Evolutionary conservation across 2,329 filamentous ascomycete genomes (phyloP), one percentile per base, ranked within the genome.

Genomic region (Didymella lethalis): DNA sequence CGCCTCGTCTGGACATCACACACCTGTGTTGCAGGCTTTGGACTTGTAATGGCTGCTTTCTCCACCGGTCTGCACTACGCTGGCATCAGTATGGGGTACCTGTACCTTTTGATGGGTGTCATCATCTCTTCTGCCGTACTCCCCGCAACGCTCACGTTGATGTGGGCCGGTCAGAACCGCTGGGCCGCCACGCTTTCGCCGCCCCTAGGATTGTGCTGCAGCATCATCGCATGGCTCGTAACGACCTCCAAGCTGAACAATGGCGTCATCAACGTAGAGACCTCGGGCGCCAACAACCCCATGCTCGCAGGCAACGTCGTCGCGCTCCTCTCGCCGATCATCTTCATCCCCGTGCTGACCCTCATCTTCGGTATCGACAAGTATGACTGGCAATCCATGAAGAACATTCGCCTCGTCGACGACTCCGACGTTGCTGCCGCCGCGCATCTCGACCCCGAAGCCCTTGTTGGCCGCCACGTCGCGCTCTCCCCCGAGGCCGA

Each of bases 271-370:
- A 74, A 70, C 16, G 66, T 75, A 32, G 69, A 61, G 2, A 74
- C 72, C 1, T 61, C 91, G 0, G 93, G 93, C 1, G 85, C 88
- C 12, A 96, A 96, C 46, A 67, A 70, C 48, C 91, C 92, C 4
- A 96, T 96, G 92, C 80, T 96, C 31, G 92, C 90, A 0, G 93
- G 93, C 26, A 96, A 96, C 64, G 91, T 96, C 2, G 87, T 88
- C 0, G 91, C 92, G 0, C 83, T 97, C 2, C 85, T 96, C 2
- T 89, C 90, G 0, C 93, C 93, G 0, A 62, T 90, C 0, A 75
- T 94, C 32, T 88, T 94, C 71, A 85, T 94, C 8, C 91, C 92
- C 0, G 57, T 94, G 32, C 81, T 96, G 16, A 93, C 91, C 0
- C 83, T 89, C 40, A 78, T 84, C 23, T 90, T 92, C 62, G 86